These are phyloP conservation scores for Paxillus involutus DNA, from an alignment of 768 basidiomycete species.

Conservation along the genomic window DNA sequence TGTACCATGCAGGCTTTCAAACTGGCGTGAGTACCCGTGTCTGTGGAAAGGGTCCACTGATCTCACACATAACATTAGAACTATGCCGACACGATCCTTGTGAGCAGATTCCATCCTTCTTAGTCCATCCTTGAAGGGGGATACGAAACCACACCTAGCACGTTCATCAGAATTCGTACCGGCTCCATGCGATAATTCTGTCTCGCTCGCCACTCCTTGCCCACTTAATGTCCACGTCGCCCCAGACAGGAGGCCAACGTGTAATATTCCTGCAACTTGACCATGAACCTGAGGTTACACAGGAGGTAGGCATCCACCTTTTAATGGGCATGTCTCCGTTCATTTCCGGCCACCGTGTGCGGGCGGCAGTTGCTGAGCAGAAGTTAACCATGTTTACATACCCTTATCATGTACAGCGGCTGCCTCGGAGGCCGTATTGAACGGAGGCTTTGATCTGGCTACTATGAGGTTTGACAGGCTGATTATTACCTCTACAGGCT, in stretches of 20 bases:
- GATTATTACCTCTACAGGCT: conserved; percentile 43
- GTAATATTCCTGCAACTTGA: conserved; percentile 75
- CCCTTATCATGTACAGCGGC: conserved; percentile 14
- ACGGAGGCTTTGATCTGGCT: conserved; percentile 13
- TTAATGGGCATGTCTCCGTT: conserved; percentile 22
- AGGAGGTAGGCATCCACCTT: conserved; percentile 59
- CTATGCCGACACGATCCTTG: conserved; percentile 79
- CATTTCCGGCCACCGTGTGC: conserved; percentile 31
- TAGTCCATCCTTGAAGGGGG: conserved; percentile 5
- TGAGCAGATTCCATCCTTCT: conserved; percentile 38
- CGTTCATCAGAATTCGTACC: conserved; percentile 72
- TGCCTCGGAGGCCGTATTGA: conserved; percentile 21
- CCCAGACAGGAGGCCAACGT: conserved; percentile 62
- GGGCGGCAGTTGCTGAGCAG: conserved; percentile 18
- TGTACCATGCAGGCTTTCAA: conserved; percentile 80
- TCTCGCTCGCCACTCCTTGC: conserved; percentile 87
- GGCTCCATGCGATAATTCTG: conserved; percentile 81
- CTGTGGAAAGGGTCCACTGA: conserved; percentile 8
- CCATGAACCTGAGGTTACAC: conserved; percentile 78
- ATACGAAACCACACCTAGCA: conserved; percentile 44
- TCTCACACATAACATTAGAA: conserved; percentile 47
- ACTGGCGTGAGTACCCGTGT: conserved; percentile 61
- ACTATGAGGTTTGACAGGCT: conserved; percentile 11
- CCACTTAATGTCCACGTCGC: conserved; percentile 83
- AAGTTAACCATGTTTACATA: conserved; percentile 19